Evolutionary conservation across 2,329 filamentous ascomycete genomes (phyloP), one percentile per base, ranked within the genome.

Genomic region (Xylariaceae sp.): DNA sequence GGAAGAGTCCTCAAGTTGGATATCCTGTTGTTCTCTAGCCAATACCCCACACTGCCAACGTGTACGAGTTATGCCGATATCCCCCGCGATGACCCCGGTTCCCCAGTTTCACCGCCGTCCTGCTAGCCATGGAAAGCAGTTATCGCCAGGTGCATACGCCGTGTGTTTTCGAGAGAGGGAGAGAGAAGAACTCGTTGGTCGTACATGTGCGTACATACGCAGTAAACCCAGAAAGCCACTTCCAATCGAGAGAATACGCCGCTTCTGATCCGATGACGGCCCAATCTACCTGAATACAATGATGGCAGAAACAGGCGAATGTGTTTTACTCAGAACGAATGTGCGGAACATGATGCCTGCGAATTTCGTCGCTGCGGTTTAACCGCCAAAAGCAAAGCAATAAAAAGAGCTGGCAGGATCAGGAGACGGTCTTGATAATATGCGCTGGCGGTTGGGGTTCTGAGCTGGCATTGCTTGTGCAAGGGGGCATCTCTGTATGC

Each of bases 31-130:
- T 8, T 66, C 64, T 66, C 50, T 5, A 30, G 60, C 62, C 51
- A 67, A 67, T 45, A 60, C 64, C 7, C 47, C 67, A 15, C 65
- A 60, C 60, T 69, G 69, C 56, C 65, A 65, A 55, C 64, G 63
- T 37, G 66, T 70, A 49, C 68, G 65, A 23, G 62, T 65, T 15
- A 68, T 11, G 65, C 67, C 34, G 70, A 70, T 51, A 67, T 64
- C 58, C 64, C 23, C 65, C 6, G 66, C 70, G 2, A 59, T 71
- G 15, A 62, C 61, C 4, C 34, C 71, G 15, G 65, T 68, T 1
- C 55, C 11, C 68, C 23, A 55, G 59, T 48, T 63, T 68, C 34
- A 23, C 65, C 3, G 58, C 57, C 8, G 57, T 70, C 52, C 70
- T n/a, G 56, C 3, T 57, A 68, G 58, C 13, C 70, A n/a, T 70